Base-by-base conservation (phyloP, 2,329 filamentous ascomycete genomes). In the Allantophomopsis cytisporea region DNA sequence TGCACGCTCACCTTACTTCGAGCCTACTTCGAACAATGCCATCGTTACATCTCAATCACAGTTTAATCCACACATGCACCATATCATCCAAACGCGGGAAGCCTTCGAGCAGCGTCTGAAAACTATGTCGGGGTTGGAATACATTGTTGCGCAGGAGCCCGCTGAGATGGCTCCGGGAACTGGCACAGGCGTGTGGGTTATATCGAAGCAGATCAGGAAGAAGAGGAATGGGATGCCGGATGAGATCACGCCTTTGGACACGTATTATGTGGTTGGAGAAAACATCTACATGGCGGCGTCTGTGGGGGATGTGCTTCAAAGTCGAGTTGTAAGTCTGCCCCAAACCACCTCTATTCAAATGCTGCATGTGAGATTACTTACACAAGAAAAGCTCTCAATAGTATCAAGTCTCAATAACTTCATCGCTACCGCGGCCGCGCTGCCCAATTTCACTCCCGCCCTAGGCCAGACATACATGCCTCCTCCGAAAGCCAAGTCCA, bases 271-370 rank as follows among this genome's bases (percentile, higher is more conserved):
- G 2, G 67, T 78, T 1, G 76, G 75, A 1, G 73, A 78, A 47
- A 76, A 80, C 39, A 71, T 82, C 3, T 81, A 80, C 52, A 75
- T 76, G 68, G 76, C 77, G 7, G 76, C 77, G 2, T 69, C 68
- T 2, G 49, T 80, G 17, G 68, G 66, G 2, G 74, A 80, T 49
- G 65, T 80, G 7, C 52, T 82, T 11, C 68, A 66, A 36, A 70
- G 69, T 37, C 61, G 74, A 48, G 67, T 80, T 47, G 75, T 79
- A 55, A 35, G 65, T 54, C 35, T 2, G n/a, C 23, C n/a, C 8
- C 23, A 28, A 28, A 12, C 8, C 3, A 28, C 11, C 23, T n/a
- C 13, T 16, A 14, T n/a, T 5, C 18, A 11, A 28, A 8, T 28
- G 5, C 23, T 3, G 11, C 4, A 10, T 28, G 23, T 8, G 10